Evolutionary conservation across 2,329 filamentous ascomycete species (phyloP), one percentile per base, ranked within the genome.

Genomic region (Ophiostoma ulmi): DNA sequence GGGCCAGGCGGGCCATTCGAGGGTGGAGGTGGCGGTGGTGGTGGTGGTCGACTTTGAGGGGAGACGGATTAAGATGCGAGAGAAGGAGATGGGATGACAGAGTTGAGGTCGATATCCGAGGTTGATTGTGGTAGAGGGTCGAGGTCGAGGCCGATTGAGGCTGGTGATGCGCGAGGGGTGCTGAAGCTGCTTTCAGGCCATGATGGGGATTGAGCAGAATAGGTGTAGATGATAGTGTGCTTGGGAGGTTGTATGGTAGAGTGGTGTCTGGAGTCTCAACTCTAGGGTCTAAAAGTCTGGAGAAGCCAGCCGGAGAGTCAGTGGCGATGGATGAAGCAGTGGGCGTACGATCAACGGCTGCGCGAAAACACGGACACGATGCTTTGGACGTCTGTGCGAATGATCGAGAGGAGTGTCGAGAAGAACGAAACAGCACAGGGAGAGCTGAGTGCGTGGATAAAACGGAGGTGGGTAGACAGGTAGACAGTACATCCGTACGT

Each of bases 1-100:
- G n/a, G 52, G 52, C n/a, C 52, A 70, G 63, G 71, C 63, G 70
- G 70, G 71, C 73, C 74, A 74, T 74, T 64, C 72, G 44, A 44
- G 61, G 38, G 65, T 31, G 65, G 6, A 7, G 11, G 13, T 5
- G 55, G 4, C 31, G 31, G 31, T 4, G 31, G 31, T 31, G 31
- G 31, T 31, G 31, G 31, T 31, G 31, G 31, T 31, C 31, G 31
- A 31, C 31, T 31, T 31, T 31, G 31, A 31, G 31, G 31, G 14
- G 31, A 36, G 6, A 17, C 26, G 26, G 13, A 26, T 58, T n/a
- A 8, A 58, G 52, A 58, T 58, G 52, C 10, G 52, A 22, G 20
- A 55, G 48, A 6, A 58, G 10, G 52, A n/a, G 22, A 58, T 52
- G 17, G 11, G n/a, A 22, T 17, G 20, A 31, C 31, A n/a, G 52